phyloP scores from a whole-genome alignment of 345 rosid genomes.

The Eucalyptus sp. region DNA sequence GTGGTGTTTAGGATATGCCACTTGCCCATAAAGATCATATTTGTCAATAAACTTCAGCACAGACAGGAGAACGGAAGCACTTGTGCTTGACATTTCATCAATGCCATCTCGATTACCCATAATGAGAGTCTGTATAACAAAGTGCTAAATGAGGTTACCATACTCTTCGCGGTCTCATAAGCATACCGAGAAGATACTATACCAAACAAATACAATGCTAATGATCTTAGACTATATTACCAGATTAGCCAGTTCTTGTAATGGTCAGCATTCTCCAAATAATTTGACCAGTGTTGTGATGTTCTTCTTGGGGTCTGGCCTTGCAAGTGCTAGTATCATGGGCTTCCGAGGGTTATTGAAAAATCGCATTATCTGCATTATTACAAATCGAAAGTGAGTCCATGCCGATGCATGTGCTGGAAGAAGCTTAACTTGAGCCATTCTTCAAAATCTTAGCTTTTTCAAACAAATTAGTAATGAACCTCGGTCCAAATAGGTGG shows the following conservation, averaged over 20 bases:
- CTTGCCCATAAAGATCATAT: conserved; percentile 97
- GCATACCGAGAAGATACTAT: neutral
- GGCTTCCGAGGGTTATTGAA: conserved; percentile 91
- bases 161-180: neutral
- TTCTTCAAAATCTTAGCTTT: neutral
- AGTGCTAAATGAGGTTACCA: neutral
- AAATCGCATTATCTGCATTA: conserved; percentile 95
- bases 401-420: neutral
- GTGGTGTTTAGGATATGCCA: conserved; percentile 98
- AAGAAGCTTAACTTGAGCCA: neutral
- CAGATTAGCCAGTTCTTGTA: conserved; percentile 95
- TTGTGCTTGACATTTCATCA: conserved; percentile 98
- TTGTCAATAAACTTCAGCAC: conserved; percentile 96
- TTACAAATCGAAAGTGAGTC: neutral
- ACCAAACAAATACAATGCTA: neutral
- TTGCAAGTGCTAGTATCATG: conserved; percentile 96
- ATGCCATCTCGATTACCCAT: conserved; percentile 99
- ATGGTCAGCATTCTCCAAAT: conserved; percentile 96
- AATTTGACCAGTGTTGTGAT: conserved; percentile 94
- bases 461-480: neutral
- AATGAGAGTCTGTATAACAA: conserved; percentile 59
- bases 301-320: conserved; percentile 99
- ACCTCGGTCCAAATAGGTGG: conserved; percentile 96
- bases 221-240: conserved; percentile 24
- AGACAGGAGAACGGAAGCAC: conserved; percentile 84